Conservation (phyloP, 2,329 filamentous ascomycete species). For the Fusarium chuoi region DNA sequence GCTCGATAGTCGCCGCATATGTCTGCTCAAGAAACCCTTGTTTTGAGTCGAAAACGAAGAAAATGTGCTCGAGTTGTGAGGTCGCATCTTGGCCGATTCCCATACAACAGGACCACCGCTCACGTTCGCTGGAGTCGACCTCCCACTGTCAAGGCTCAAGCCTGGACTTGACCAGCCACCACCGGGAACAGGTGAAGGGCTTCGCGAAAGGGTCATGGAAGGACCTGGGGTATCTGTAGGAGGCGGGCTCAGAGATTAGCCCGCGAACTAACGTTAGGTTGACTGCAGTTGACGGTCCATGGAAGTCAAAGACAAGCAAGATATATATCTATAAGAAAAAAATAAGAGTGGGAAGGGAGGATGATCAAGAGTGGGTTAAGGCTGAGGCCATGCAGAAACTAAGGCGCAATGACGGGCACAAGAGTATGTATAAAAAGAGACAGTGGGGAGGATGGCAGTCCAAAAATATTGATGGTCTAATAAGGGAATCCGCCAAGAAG, state of each 20-base stretch:
- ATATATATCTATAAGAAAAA: not conserved
- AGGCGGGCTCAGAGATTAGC: constrained; percentile 44
- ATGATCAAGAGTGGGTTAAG: constrained; percentile 1
- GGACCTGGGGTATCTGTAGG: constrained; percentile 63
- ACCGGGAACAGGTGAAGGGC: constrained; percentile 83
- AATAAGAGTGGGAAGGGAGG: not conserved
- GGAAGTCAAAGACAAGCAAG: constrained; percentile 13
- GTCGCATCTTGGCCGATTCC: constrained; percentile 84
- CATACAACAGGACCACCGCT: constrained; percentile 75
- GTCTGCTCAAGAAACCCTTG: constrained; percentile 86
- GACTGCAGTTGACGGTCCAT: constrained; percentile 21
- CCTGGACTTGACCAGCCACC: constrained; percentile 91
- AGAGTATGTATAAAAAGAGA: constrained; percentile 16
- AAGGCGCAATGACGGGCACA: constrained; percentile 2
- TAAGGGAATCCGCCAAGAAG: constrained; percentile 18
- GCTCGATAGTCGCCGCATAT: constrained; percentile 83
- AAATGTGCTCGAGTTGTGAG: constrained; percentile 77
- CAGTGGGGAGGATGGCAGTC: constrained; percentile 10
- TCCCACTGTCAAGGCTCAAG: constrained; percentile 77
- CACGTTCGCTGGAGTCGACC: constrained; percentile 70
- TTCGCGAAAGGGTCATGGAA: constrained; percentile 86
- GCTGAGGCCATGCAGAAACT: not conserved
- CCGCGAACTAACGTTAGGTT: constrained; percentile 15
- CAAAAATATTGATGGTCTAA: constrained; percentile 9
- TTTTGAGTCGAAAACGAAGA: constrained; percentile 83